phyloP scores from a whole-genome alignment of 2,329 filamentous ascomycete genomes.

The Penicillium sp. region DNA sequence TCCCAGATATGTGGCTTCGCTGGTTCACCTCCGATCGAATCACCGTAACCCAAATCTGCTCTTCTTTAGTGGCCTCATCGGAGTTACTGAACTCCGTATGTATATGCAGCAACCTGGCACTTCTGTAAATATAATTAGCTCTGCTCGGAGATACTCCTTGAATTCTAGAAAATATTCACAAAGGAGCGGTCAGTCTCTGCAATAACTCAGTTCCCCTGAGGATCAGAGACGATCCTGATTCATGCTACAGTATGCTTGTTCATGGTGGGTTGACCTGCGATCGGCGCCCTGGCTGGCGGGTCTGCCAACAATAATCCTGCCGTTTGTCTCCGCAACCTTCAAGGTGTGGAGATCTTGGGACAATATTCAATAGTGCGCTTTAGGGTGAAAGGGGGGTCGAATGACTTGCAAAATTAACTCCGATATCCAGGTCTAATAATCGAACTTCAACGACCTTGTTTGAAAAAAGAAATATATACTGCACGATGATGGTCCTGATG shows the following conservation, averaged over 20 bases:
- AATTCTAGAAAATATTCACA: background rate
- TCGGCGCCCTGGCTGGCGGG: conserved; percentile 4
- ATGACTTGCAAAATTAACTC: background rate
- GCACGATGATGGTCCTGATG: background rate
- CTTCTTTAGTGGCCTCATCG: background rate
- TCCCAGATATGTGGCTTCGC: background rate
- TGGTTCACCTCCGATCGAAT: background rate
- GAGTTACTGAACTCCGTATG: background rate
- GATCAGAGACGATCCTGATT: background rate
- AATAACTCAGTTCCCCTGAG: background rate
- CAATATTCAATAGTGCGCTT: background rate
- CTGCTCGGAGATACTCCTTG: background rate
- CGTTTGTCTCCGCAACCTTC: conserved; percentile 9
- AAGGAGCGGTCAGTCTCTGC: conserved; percentile 1
- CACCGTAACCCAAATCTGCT: background rate
- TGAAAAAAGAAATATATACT: background rate
- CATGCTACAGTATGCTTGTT: conserved; percentile 1
- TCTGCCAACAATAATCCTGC: conserved; percentile 1
- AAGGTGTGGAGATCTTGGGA: background rate
- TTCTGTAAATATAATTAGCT: background rate
- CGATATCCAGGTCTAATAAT: background rate
- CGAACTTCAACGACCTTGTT: background rate
- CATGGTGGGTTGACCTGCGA: background rate
- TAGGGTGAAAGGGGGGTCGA: background rate
- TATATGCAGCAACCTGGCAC: background rate